phyloP scores from a whole-genome alignment of 306 rosid species.

The Lagenaria siceraria region DNA sequence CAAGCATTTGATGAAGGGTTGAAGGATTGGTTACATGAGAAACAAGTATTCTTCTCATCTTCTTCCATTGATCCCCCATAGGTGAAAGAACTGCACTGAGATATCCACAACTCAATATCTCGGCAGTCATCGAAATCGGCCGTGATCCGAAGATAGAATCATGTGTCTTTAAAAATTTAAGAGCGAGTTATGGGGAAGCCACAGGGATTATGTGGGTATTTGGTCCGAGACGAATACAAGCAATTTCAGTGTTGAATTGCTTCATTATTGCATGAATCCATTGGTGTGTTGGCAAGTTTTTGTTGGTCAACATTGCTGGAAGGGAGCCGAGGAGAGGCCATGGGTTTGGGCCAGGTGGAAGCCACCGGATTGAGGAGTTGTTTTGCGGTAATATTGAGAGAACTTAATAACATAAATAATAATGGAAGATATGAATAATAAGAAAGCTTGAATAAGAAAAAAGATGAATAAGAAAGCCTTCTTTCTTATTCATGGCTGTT shows the following conservation, averaged over 20 bases:
- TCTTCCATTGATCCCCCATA: not conserved
- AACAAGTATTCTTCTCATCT: not conserved
- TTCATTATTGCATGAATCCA: not conserved
- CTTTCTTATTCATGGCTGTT: too few species aligned
- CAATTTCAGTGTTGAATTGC: not conserved
- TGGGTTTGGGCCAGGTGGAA: constrained; percentile 12
- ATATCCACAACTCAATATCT: not conserved
- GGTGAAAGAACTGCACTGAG: not conserved
- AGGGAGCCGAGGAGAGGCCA: constrained; percentile 17
- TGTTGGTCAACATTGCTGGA: not conserved
- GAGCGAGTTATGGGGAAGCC: not conserved
- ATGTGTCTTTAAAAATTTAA: constrained; percentile 26
- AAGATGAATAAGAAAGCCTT: too few species aligned
- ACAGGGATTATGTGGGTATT: not conserved
- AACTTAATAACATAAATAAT: not conserved
- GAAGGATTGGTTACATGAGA: not conserved
- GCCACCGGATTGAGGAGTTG: not conserved
- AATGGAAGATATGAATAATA: too few species aligned
- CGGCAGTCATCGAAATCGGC: constrained; percentile 6
- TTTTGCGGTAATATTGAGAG: not conserved
- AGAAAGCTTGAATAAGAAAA: too few species aligned
- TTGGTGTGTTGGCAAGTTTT: not conserved
- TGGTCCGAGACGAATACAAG: not conserved
- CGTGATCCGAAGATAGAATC: constrained; percentile 34
- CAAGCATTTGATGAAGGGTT: constrained; percentile 13